These are phyloP conservation scores for Diaporthe humulicola DNA, from an alignment of 2,329 filamentous ascomycete genomes.

Conservation along the genomic window DNA sequence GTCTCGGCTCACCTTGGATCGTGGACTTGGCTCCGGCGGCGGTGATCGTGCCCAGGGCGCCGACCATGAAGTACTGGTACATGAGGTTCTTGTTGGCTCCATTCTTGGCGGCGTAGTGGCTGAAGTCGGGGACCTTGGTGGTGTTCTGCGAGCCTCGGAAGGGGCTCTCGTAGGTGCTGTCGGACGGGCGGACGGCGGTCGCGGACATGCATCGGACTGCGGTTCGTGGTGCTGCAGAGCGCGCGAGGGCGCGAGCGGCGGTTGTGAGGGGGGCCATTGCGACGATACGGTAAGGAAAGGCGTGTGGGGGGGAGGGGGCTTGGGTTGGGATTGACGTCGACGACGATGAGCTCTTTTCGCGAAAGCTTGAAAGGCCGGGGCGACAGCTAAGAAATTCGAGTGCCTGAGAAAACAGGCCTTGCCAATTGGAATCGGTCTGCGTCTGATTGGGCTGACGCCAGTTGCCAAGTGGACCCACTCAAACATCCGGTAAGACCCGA, in stretches of 20 bases:
- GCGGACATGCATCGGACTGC: conserved; percentile 69
- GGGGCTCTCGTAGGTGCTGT: conserved; percentile 69
- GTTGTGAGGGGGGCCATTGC: conserved; percentile 78
- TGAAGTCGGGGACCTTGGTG: conserved; percentile 88
- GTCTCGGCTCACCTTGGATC: conserved; percentile 84
- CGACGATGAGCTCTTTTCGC: conserved; percentile 63
- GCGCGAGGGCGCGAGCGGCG: conserved; percentile 78
- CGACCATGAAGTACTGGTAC: conserved; percentile 99
- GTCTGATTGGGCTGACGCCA: conserved; percentile 37
- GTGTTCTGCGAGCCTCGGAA: conserved; percentile 71
- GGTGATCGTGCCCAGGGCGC: conserved; percentile 90
- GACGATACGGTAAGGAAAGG: conserved; percentile 42
- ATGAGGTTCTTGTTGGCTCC: conserved; percentile 82
- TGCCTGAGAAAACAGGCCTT: conserved; percentile 40
- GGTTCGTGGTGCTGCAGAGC: conserved; percentile 53
- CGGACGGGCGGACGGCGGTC: conserved; percentile 60
- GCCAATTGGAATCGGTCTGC: conserved; percentile 38
- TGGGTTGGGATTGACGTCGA: conserved; percentile 46
- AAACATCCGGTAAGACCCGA: conserved; percentile 32
- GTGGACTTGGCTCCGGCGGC: conserved; percentile 97
- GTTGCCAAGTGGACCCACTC: conserved; percentile 21
- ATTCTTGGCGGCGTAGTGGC: conserved; percentile 83
- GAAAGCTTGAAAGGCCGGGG: conserved; percentile 45
- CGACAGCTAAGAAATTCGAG: conserved; percentile 40
- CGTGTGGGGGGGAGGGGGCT: conserved; percentile 44